Evolutionary conservation across 1,284 basidiomycete genomes (phyloP), one percentile per base, ranked within the genome.

Genomic region (Leccinum solheimii): DNA sequence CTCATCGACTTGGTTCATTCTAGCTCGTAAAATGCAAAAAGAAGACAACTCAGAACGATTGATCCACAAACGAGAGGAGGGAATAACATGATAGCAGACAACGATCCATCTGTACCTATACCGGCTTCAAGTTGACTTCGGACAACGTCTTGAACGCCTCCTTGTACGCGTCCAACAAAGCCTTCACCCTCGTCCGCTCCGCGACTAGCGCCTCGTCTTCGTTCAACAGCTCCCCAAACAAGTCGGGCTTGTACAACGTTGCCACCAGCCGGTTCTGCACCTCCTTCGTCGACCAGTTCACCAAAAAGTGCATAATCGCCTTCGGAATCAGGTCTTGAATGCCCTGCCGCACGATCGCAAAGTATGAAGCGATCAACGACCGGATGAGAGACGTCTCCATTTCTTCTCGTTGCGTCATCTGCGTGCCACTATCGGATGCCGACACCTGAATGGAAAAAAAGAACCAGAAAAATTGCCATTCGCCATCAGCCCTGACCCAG

Each of bases 291-390:
- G 95, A 95, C 74, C 94, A 86, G 79, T 98, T 99, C 73, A 99
- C 97, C 66, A 98, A 83, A 71, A 96, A 86, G 78, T 95, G 94
- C 93, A 96, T 96, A 79, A 95, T 90, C 19, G 95, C 93, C 79
- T 99, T 99, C 40, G 97, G 97, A 19, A 99, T 87, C 64, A 98
- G 84, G 76, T 99, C 97, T 72, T 98, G 94, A 67, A 99, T 98
- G 70, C 90, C 93, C 76, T 98, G 95, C 38, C 97, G 89, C 21
- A 97, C 92, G 75, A 99, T 99, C 66, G 85, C 83, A 79, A 99
- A 99, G 82, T 99, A 99, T 14, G 93, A 95, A 30, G 89, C 86
- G 73, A 99, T 99, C 67, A 99, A 85, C 3, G 92, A 92, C 58
- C 96, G 89, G 72, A 99, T 99, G 65, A 99, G 84, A 49, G 86